These are phyloP conservation scores for Rubroboletus pulcherrimus DNA, from an alignment of 768 basidiomycete species.

Conservation along the genomic window DNA sequence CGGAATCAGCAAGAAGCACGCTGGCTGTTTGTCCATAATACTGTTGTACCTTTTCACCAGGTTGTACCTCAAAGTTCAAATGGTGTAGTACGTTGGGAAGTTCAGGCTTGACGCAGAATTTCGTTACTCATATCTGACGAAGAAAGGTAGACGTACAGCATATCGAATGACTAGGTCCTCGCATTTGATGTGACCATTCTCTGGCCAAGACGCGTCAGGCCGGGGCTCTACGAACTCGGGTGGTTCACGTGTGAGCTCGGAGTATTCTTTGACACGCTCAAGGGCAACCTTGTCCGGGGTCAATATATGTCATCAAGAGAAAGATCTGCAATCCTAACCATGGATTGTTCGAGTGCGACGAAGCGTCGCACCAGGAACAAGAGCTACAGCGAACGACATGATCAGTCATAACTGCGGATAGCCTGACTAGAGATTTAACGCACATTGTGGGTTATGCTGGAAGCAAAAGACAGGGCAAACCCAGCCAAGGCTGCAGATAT, in stretches of 20 bases:
- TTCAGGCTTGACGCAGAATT: conserved; percentile 54
- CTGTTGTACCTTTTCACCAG: conserved; percentile 65
- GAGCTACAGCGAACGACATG: conserved; percentile 33
- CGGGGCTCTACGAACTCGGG: conserved; percentile 84
- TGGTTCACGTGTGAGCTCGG: conserved; percentile 71
- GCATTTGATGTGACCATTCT: conserved; percentile 62
- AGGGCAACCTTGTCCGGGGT: conserved; percentile 57
- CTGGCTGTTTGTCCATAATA: not conserved
- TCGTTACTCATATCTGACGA: not conserved
- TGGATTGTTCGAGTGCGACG: conserved; percentile 86
- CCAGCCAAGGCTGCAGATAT: conserved; percentile 82
- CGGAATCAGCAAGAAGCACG: not conserved
- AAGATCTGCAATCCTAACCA: conserved; percentile 48
- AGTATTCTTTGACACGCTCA: conserved; percentile 90
- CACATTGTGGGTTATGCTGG: conserved; percentile 68
- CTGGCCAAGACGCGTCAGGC: conserved; percentile 79
- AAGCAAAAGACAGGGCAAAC: conserved; percentile 82
- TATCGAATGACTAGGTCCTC: conserved; percentile 75
- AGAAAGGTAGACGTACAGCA: conserved; percentile 47
- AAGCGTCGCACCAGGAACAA: conserved; percentile 75
- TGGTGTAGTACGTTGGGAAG: conserved; percentile 82
- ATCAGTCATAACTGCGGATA: conserved; percentile 14
- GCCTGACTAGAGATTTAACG: not conserved
- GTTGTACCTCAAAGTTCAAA: conserved; percentile 66
- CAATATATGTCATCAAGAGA: not conserved